A percentile compares a stretch with the other conserved stretches of the same genome.
These are phyloP conservation scores for Friedmanniomyces simplex DNA, from an alignment of 495 filamentous ascomycete genomes.

Conservation along the genomic window DNA sequence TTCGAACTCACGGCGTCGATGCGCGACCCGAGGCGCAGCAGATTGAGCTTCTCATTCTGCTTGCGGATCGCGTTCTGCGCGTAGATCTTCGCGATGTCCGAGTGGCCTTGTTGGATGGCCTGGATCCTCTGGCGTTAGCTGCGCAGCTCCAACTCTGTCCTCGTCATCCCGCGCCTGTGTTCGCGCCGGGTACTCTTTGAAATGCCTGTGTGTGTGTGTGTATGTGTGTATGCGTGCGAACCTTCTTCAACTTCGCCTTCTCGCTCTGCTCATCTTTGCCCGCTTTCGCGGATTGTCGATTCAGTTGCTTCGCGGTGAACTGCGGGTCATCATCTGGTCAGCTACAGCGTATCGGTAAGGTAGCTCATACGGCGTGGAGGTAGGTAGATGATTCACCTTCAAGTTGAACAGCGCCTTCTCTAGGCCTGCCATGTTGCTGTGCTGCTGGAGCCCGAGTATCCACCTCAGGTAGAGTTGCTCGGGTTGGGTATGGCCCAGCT, in stretches of 20 bases:
- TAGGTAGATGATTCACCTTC: conserved; percentile 36
- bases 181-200: no score
- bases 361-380: no score
- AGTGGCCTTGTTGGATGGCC: conserved; percentile 53
- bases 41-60: conserved; percentile 56
- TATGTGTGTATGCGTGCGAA: conserved; percentile 17
- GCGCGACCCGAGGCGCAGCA: conserved; percentile 46
- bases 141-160: no score
- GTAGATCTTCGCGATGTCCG: conserved; percentile 72
- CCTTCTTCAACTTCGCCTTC: conserved; percentile 76
- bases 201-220: no score
- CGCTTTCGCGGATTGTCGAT: conserved; percentile 69
- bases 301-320: conserved; percentile 79
- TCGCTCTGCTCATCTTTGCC: conserved; percentile 71
- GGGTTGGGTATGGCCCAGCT: no score
- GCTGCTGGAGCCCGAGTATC: not conserved
- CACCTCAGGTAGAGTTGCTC: no score
- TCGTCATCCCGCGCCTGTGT: no score
- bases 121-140: no score
- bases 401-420: conserved; percentile 58
- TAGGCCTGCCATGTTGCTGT: conserved; percentile 43
- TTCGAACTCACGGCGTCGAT: conserved; percentile 54
- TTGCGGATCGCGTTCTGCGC: conserved; percentile 78
- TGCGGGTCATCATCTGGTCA: conserved; percentile 25
- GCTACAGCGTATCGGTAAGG: conserved; percentile 1